phyloP scores from a whole-genome alignment of 352 stramenopile genomes.

The Detonula confervacea region DNA sequence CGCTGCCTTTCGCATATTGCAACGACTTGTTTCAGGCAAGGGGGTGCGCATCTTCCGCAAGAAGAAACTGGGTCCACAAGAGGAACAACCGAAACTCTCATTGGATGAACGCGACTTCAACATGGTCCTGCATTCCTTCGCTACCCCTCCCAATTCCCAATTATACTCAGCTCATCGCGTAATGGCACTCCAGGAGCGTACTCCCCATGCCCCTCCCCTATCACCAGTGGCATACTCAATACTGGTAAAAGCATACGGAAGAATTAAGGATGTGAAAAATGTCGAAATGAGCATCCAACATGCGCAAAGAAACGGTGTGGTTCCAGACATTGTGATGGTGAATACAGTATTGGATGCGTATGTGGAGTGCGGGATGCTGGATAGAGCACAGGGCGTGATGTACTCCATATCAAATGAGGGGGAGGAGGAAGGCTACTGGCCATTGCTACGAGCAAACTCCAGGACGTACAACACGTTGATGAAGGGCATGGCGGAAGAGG shows the following conservation, averaged over 20 bases:
- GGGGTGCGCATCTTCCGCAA: slow-evolving; percentile 51
- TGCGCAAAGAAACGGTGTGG: slow-evolving; percentile 53
- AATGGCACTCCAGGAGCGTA: slow-evolving; percentile 73
- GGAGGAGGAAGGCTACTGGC: slow-evolving; percentile 39
- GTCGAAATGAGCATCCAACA: slow-evolving; percentile 64
- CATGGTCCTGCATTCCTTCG: slow-evolving; percentile 73
- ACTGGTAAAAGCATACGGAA: slow-evolving; percentile 77
- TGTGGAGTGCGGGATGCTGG: slow-evolving; percentile 70
- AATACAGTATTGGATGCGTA: slow-evolving; percentile 82
- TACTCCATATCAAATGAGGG: slow-evolving; percentile 44
- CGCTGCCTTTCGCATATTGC: slow-evolving; percentile 72
- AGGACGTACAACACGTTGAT: slow-evolving; percentile 81
- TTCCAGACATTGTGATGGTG: slow-evolving; percentile 69
- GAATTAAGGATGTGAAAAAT: slow-evolving; percentile 64
- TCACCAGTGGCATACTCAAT: slow-evolving; percentile 79
- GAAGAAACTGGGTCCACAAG: slow-evolving; percentile 13
- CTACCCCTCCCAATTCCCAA: neutral
- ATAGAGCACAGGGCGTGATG: slow-evolving; percentile 62
- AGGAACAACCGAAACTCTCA: neutral
- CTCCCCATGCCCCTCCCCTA: slow-evolving; percentile 58
- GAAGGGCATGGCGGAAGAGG: slow-evolving; percentile 72
- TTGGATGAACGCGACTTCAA: slow-evolving; percentile 81
- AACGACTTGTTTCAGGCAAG: slow-evolving; percentile 65
- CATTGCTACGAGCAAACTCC: slow-evolving; percentile 57
- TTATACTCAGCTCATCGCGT: slow-evolving; percentile 71